Evolutionary conservation across 2,329 filamentous ascomycete species (phyloP).

Genomic region (Spiromastix sp.): DNA sequence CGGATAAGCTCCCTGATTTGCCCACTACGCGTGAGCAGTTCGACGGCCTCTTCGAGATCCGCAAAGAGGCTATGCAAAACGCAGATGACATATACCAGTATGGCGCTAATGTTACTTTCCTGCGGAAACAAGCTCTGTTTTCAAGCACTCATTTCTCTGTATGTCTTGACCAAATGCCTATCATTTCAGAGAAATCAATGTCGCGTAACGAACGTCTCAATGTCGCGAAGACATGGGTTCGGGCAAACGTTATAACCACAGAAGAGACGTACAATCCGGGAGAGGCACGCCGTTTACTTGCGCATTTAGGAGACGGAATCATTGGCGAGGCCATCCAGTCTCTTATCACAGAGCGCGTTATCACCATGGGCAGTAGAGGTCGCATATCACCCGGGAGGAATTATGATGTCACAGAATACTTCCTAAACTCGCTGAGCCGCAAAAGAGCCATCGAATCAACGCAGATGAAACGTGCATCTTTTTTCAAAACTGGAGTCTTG

Average conservation of each 20-base stretch:
- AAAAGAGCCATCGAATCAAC: conserved; percentile 28
- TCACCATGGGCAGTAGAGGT: conserved; percentile 29
- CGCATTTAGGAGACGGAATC: conserved; percentile 21
- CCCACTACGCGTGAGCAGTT: conserved; percentile 34
- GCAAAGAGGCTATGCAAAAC: conserved; percentile 21
- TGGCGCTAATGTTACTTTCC: conserved; percentile 21
- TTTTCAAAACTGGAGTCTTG: conserved; percentile 33
- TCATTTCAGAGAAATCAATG: conserved; percentile 1
- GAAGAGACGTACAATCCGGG: conserved; percentile 30
- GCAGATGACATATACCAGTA: conserved; percentile 28
- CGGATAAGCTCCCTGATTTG: conserved; percentile 29
- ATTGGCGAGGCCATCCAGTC: conserved; percentile 31
- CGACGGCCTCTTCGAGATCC: conserved; percentile 30
- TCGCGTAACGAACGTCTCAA: conserved; percentile 20
- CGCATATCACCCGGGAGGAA: conserved; percentile 32
- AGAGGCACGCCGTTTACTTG: conserved; percentile 26
- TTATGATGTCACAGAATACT: conserved; percentile 33
- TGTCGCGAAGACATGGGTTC: conserved; percentile 37
- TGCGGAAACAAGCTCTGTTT: conserved; percentile 24
- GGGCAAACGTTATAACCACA: conserved; percentile 36
- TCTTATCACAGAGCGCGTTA: conserved; percentile 30
- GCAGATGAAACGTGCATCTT: conserved; percentile 30
- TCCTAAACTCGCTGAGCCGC: conserved; percentile 29
- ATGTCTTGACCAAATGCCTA: conserved; percentile 12
- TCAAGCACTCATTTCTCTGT: conserved; percentile 27